phyloP scores from a whole-genome alignment of 345 rosid species.

The Acer saccharum region DNA sequence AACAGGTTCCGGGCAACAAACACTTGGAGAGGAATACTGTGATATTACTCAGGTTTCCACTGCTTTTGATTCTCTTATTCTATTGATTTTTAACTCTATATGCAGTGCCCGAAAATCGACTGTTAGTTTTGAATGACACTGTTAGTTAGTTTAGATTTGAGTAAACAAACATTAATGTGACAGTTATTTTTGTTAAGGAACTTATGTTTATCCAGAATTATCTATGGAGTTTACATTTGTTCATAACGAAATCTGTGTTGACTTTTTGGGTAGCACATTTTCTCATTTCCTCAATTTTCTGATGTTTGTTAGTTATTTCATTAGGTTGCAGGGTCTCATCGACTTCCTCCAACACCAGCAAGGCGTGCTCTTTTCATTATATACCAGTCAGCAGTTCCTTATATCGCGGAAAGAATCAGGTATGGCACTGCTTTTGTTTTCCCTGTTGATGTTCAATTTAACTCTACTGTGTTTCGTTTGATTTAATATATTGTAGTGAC shows the following conservation, averaged over 20 bases:
- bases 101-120: too few relatives aligned
- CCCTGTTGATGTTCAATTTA: neutral
- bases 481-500: neutral
- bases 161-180: too few relatives aligned
- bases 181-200: too few relatives aligned
- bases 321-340: conserved; percentile 77
- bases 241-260: neutral
- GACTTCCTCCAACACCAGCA: conserved; percentile 95
- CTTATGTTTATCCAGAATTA: neutral
- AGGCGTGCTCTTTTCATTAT: conserved; percentile 85
- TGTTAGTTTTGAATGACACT: neutral
- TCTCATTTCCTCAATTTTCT: conserved; percentile 13
- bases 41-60: conserved; percentile 81
- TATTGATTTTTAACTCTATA: too few relatives aligned
- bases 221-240: neutral
- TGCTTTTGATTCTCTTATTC: neutral
- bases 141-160: neutral
- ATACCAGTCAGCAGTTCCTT: conserved; percentile 80
- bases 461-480: neutral
- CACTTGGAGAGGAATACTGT: conserved; percentile 95
- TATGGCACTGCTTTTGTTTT: conserved; percentile 16
- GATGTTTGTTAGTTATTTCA: conserved; percentile 15
- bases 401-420: conserved; percentile 91
- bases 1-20: conserved; percentile 94
- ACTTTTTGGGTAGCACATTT: neutral